phyloP scores from a whole-genome alignment of 768 basidiomycete genomes.

The Tephrocybe sp. region DNA sequence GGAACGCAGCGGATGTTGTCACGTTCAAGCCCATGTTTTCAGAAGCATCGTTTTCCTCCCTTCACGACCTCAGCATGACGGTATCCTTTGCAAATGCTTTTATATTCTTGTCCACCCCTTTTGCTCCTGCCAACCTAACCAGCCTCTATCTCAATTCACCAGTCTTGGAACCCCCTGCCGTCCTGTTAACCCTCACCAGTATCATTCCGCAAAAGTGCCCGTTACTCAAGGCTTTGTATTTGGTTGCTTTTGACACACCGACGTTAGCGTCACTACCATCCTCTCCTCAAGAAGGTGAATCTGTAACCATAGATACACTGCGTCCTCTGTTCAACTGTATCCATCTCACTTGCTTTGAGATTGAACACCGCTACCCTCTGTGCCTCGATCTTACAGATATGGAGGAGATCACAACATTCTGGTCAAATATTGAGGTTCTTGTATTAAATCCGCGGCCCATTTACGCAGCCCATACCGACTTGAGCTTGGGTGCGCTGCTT shows the following conservation, averaged over 20 bases:
- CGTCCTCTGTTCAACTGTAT: constrained; percentile 32
- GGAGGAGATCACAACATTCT: constrained; percentile 39
- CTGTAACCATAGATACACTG: constrained; percentile 29
- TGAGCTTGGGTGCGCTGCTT: constrained; percentile 36
- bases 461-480: constrained; percentile 22
- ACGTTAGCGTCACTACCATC: not conserved
- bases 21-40: constrained; percentile 40
- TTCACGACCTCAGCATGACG: no score
- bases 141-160: constrained; percentile 52
- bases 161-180: constrained; percentile 36
- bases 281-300: constrained; percentile 17
- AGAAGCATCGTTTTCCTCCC: constrained; percentile 48
- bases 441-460: constrained; percentile 46
- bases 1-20: constrained; percentile 39
- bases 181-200: constrained; percentile 41
- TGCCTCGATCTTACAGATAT: constrained; percentile 39
- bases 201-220: constrained; percentile 45
- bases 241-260: constrained; percentile 32
- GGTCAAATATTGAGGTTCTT: constrained; percentile 44
- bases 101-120: constrained; percentile 18
- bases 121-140: constrained; percentile 46
- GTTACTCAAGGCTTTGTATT: constrained; percentile 39
- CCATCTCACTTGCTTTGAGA: constrained; percentile 30
- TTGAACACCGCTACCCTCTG: constrained; percentile 37
- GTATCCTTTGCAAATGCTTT: no score